Evolutionary conservation across 2,329 filamentous ascomycete genomes (phyloP).

Genomic region (Cercospora canescens): DNA sequence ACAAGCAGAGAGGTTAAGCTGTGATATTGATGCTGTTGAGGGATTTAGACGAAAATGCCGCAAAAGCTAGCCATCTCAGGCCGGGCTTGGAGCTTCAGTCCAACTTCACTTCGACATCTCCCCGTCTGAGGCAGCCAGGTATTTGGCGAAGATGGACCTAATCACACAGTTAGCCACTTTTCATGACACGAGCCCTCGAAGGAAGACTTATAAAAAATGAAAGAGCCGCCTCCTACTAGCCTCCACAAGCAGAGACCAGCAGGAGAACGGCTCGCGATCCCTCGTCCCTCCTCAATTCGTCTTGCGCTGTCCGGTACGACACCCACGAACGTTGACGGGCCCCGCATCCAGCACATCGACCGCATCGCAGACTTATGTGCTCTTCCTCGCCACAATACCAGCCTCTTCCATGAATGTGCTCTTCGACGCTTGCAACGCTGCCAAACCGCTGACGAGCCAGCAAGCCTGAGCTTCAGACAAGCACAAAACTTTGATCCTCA

Average conservation of each 20-base stretch:
- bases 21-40: background rate
- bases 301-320: background rate
- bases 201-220: conserved; percentile 17
- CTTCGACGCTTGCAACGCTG: background rate
- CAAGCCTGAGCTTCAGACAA: conserved; percentile 63
- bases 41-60: conserved; percentile 5
- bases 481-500: conserved; percentile 91
- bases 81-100: background rate
- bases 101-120: background rate
- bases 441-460: conserved; percentile 18
- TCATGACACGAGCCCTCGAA: background rate
- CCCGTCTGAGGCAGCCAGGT: background rate
- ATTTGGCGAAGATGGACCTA: background rate
- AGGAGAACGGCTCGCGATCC: conserved; percentile 12
- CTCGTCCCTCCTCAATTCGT: conserved; percentile 7
- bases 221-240: conserved; percentile 11
- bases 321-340: background rate
- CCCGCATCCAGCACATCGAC: conserved; percentile 1
- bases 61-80: conserved; percentile 3
- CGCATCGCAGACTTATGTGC: background rate
- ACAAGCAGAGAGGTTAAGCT: background rate
- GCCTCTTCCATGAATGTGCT: background rate
- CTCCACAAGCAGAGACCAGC: conserved; percentile 8
- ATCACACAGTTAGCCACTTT: conserved; percentile 10
- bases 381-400: background rate